A percentile compares a stretch with the other conserved stretches of the same genome.
These are phyloP conservation scores for Gossypium mustelinum DNA, from an alignment of 345 rosid species.

Conservation along the genomic window DNA sequence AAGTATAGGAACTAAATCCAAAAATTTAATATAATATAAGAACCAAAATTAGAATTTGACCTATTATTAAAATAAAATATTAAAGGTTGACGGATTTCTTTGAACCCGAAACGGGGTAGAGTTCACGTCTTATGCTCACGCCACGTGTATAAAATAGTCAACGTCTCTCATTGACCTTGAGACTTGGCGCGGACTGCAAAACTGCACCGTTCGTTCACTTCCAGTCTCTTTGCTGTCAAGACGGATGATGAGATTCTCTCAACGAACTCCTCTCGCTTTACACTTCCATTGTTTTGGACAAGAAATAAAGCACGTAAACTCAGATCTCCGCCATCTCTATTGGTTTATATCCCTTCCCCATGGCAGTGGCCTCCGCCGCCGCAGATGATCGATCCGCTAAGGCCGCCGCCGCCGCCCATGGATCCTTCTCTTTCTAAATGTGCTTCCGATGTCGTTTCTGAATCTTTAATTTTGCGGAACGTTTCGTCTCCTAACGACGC, in stretches of 20 bases:
- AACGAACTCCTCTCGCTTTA: not conserved
- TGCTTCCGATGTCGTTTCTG: constrained; percentile 34
- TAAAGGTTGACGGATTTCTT: not conserved
- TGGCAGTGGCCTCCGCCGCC: constrained; percentile 43
- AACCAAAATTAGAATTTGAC: too few species aligned
- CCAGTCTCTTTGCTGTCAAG: not conserved
- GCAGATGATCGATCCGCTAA: constrained; percentile 30
- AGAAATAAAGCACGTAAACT: not conserved
- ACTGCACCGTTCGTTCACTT: not conserved
- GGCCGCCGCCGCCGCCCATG: constrained; percentile 23
- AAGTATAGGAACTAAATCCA: too few species aligned
- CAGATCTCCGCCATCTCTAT: constrained; percentile 11
- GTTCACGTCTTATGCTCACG: not conserved
- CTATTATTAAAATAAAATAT: too few species aligned
- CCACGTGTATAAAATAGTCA: constrained; percentile 25
- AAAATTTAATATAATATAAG: too few species aligned
- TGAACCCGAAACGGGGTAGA: constrained; percentile 6
- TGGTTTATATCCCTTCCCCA: constrained; percentile 7
- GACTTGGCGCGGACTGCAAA: constrained; percentile 17
- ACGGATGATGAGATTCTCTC: not conserved
- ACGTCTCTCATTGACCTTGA: not conserved
- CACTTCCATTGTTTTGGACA: not conserved
- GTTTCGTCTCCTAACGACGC: constrained; percentile 34
- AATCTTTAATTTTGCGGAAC: constrained; percentile 33
- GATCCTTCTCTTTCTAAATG: constrained; percentile 34